Evolutionary conservation across 78 protist genomes (phyloP).

Genomic region (Ministeria vibrans): DNA sequence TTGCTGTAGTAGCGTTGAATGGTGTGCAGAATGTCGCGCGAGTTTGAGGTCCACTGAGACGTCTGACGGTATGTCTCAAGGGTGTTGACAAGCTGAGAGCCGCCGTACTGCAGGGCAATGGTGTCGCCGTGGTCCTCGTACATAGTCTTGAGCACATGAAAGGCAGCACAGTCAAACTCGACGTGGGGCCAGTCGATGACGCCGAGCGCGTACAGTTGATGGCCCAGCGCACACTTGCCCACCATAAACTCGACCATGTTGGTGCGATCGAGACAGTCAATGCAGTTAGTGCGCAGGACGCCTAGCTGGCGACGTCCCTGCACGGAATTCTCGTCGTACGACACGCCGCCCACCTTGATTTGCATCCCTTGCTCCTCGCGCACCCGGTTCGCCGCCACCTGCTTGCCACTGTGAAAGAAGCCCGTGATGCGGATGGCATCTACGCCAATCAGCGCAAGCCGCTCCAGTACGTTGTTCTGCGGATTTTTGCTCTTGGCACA

Average conservation of each 20-base stretch:
- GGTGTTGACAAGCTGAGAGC: constrained; percentile 66
- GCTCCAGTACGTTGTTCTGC: constrained; percentile 20
- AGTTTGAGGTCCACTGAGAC: not conserved
- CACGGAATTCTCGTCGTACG: not conserved
- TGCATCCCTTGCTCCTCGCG: not conserved
- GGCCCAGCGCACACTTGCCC: constrained; percentile 71
- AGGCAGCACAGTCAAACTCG: constrained; percentile 35
- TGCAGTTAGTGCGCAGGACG: constrained; percentile 89
- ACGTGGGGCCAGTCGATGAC: constrained; percentile 14
- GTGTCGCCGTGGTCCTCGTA: constrained; percentile 81
- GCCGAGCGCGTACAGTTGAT: constrained; percentile 58
- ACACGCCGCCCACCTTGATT: not conserved
- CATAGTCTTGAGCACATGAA: constrained; percentile 49
- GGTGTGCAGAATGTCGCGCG: constrained; percentile 43
- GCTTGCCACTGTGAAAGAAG: constrained; percentile 30
- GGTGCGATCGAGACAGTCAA: constrained; percentile 98
- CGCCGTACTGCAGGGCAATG: constrained; percentile 88
- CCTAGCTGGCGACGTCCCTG: constrained; percentile 38
- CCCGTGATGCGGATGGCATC: constrained; percentile 6
- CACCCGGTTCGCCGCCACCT: not conserved
- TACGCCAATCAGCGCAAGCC: constrained; percentile 13
- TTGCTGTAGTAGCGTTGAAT: constrained; percentile 75
- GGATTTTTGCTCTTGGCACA: constrained; percentile 19
- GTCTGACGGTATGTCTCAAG: constrained; percentile 53
- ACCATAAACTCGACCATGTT: constrained; percentile 87